phyloP scores from a whole-genome alignment of 1,284 basidiomycete genomes.

The Coniophora puteana region DNA sequence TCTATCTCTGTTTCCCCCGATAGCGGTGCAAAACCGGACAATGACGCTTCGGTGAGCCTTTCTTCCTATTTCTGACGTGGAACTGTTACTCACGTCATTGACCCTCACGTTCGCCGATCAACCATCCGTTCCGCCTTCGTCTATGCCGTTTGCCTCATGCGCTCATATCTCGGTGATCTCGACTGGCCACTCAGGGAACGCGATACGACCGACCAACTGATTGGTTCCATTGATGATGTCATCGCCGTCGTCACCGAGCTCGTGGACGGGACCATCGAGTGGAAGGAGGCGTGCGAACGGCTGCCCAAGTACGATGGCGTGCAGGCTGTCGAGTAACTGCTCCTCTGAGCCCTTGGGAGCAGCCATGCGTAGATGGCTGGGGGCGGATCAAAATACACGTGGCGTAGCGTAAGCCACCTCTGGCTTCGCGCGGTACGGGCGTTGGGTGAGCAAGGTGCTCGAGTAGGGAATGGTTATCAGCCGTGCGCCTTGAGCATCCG shows the following conservation, averaged over 20 bases:
- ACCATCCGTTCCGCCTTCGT: conserved; percentile 1
- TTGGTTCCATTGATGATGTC: conserved; percentile 91
- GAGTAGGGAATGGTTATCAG: conserved; percentile 3
- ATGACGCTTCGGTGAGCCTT: conserved; percentile 78
- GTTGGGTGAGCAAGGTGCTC: too few species aligned
- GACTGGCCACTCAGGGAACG: conserved; percentile 80
- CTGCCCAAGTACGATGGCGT: conserved; percentile 87
- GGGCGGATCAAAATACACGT: too few species aligned
- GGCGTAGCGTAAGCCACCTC: too few species aligned
- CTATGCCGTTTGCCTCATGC: background rate
- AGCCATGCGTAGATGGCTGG: too few species aligned
- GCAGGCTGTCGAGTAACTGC: conserved; percentile 72
- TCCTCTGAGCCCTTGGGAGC: too few species aligned
- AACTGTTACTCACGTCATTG: conserved; percentile 5
- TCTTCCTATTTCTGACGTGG: conserved; percentile 14
- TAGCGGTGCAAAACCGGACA: conserved; percentile 83
- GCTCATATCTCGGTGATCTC: conserved; percentile 8
- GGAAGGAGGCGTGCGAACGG: conserved; percentile 73
- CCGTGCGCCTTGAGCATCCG: too few species aligned
- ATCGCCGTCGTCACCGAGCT: conserved; percentile 78
- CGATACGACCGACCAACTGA: conserved; percentile 91
- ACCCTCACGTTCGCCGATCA: background rate
- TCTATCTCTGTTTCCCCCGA: conserved; percentile 5
- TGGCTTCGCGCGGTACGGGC: too few species aligned
- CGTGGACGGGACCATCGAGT: conserved; percentile 70